phyloP scores from a whole-genome alignment of 2,329 filamentous ascomycete genomes.

The Talaromyces sp. region DNA sequence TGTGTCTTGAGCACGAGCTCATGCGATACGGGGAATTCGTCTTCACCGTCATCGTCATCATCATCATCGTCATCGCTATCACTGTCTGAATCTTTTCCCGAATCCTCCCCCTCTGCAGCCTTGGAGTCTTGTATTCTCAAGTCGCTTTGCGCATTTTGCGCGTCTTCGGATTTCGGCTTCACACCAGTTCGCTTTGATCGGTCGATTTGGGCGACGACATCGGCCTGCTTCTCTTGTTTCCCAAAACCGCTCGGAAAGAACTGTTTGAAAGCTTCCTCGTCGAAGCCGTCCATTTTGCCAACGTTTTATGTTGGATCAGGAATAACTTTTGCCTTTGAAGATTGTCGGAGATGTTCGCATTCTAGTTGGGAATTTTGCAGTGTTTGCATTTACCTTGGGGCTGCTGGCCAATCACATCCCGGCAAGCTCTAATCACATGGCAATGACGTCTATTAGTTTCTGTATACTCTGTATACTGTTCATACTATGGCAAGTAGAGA shows the following conservation, averaged over 20 bases:
- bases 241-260: constrained; percentile 83
- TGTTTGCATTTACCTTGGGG: constrained; percentile 7
- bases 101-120: constrained; percentile 18
- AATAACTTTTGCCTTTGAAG: not conserved
- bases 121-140: not conserved
- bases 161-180: constrained; percentile 26
- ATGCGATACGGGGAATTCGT: constrained; percentile 89
- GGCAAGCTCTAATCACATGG: not conserved
- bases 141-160: constrained; percentile 1
- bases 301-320: not conserved
- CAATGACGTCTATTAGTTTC: not conserved
- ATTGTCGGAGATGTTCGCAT: not conserved
- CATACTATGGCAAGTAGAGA: no score
- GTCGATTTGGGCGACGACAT: constrained; percentile 77
- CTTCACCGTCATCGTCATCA: constrained; percentile 66
- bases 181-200: constrained; percentile 62
- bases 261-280: constrained; percentile 44
- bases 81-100: constrained; percentile 22
- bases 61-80: constrained; percentile 51
- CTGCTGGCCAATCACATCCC: constrained; percentile 7
- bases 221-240: constrained; percentile 68
- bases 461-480: not conserved
- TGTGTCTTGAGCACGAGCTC: constrained; percentile 92
- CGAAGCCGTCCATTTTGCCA: constrained; percentile 36
- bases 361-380: constrained; percentile 6